phyloP scores from a whole-genome alignment of 192 early-diverging fungal species.

The Pilaira anomala region DNA sequence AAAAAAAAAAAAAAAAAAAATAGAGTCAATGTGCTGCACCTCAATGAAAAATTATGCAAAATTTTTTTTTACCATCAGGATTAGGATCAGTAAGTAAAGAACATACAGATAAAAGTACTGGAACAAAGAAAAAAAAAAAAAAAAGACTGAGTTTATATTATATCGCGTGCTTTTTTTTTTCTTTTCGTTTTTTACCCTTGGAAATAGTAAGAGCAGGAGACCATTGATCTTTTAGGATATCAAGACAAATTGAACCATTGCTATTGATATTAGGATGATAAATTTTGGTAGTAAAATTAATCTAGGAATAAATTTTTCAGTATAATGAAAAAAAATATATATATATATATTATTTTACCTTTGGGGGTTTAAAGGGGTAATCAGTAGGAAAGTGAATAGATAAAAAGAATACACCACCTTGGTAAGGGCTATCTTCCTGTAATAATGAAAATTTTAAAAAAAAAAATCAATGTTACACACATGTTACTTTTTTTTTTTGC shows the following conservation, averaged over 20 bases:
- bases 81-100: slow-evolving; percentile 98
- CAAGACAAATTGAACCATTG: slow-evolving; percentile 97
- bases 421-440: slow-evolving; percentile 88
- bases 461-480: neutral
- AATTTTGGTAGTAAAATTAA: slow-evolving; percentile 94
- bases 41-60: too few relatives aligned
- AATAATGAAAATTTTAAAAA: neutral
- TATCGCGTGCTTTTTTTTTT: neutral
- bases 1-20: neutral
- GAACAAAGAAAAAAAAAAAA: neutral
- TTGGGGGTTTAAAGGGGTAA: slow-evolving; percentile 98
- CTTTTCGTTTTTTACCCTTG: slow-evolving; percentile 61
- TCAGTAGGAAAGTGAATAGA: slow-evolving; percentile 97
- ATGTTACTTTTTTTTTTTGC: neutral
- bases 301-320: too few relatives aligned
- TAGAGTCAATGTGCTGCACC: neutral
- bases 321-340: too few relatives aligned
- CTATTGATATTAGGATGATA: slow-evolving; percentile 99
- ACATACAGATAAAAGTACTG: slow-evolving; percentile 92
- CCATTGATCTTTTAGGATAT: slow-evolving; percentile 99
- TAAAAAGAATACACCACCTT: slow-evolving; percentile 95
- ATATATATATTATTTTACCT: slow-evolving; percentile 60
- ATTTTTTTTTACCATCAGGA: slow-evolving; percentile 53
- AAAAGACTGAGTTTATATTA: slow-evolving; percentile 17
- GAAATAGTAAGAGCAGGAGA: slow-evolving; percentile 97